Evolutionary conservation across 140 eudicot species (phyloP).

Genomic region (Senecio squalidus): DNA sequence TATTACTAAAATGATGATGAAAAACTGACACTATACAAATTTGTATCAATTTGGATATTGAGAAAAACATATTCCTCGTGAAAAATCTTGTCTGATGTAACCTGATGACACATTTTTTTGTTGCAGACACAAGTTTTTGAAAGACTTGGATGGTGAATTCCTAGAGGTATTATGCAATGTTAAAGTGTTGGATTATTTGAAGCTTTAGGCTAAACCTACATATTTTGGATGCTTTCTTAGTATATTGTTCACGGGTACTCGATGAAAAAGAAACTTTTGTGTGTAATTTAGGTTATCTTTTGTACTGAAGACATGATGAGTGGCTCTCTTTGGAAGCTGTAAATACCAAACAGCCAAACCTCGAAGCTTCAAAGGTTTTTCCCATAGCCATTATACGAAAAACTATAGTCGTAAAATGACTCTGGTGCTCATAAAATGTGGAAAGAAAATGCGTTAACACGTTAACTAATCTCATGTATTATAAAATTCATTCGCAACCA

Average conservation of each 20-base stretch:
- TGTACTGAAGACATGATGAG: constrained; percentile 82
- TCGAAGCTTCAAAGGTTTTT: constrained; percentile 58
- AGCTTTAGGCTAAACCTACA: neutral
- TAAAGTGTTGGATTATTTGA: neutral
- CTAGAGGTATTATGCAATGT: constrained; percentile 44
- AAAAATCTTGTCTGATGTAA: neutral
- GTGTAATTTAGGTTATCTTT: constrained; percentile 48
- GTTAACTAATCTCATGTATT: too few relatives aligned
- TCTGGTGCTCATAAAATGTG: too few relatives aligned
- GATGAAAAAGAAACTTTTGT: neutral
- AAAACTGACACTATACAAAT: too few relatives aligned
- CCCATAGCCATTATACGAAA: too few relatives aligned
- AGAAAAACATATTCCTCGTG: too few relatives aligned
- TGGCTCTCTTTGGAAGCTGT: constrained; percentile 85
- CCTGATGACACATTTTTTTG: constrained; percentile 8
- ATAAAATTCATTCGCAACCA: neutral
- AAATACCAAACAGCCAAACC: constrained; percentile 69
- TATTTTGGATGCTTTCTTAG: too few relatives aligned
- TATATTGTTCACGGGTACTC: constrained; percentile 12
- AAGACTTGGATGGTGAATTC: constrained; percentile 90
- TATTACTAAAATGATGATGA: too few relatives aligned
- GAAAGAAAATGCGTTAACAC: too few relatives aligned
- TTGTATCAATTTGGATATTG: too few relatives aligned
- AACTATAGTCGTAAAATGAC: too few relatives aligned
- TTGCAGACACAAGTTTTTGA: constrained; percentile 70